Base-by-base conservation (phyloP, 1,284 basidiomycete genomes). In the Rhodotorula sp. region DNA sequence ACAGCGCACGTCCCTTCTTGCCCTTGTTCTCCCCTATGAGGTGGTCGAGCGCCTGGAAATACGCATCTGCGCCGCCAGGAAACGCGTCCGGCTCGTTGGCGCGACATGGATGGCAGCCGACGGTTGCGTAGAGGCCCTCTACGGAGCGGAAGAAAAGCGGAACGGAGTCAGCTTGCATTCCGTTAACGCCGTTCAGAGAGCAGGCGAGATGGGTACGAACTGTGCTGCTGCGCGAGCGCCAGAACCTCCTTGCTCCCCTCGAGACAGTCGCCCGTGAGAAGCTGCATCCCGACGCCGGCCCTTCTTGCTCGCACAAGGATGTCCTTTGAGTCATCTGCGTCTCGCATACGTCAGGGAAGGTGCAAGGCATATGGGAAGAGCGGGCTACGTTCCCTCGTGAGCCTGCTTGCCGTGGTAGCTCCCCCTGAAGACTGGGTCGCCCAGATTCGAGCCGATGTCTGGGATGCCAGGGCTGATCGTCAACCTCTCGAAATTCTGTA, bases 21-120 rank as follows among this genome's bases (percentile, higher is more conserved):
- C 55, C 25, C 87, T 80, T 67, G 79, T 90, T 85, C n/a, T 81
- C 77, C 27, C 79, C 80, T 36, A 92, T 86, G 2, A 91, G 78
- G 22, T 83, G 79, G 71, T 88, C 87, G 32, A 93, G 82, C 21
- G 85, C 87, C 22, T 82, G 73, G 13, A 94, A 81, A 79, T 94
- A 95, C 5, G 83, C 88, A 1, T 86, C 85, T 2, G 87, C 85
- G 0, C 91, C 89, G 13, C 83, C 85, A 1, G 82, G 81, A 79
- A 86, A 85, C 61, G 84, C 81, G 50, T 90, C 89, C 75, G 94
- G 90, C 79, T 94, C 90, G 9, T 79, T 81, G 0, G 90, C 88
- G n/a, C 91, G 88, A 13, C 92, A 94, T 0, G 93, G 93, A 81
- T 96, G 93, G 75, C 90, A 91, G 29, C 93, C 93, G 2, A 90